Base-by-base conservation (phyloP, 1,139 yeast genomes). In the Pneumocystis wakefieldiae region DNA sequence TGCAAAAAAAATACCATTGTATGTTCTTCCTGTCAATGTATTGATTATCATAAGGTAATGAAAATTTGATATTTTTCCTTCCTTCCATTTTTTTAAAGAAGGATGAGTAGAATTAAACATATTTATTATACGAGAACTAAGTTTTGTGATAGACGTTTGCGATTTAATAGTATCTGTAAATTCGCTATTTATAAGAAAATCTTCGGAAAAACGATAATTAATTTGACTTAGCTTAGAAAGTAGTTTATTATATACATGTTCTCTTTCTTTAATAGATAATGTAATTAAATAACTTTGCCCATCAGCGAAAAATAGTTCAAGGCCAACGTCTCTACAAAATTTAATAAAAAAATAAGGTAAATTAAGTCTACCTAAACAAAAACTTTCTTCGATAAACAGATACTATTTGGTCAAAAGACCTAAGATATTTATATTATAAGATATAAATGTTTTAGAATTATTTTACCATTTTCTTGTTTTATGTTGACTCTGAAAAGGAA, bases 1-100 rank as follows among this genome's bases (percentile, higher is more conserved):
- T 48, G 10, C 28, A 48, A 24, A 48, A 48, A 42, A 48, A 24
- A 48, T 48, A 48, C 55, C 55, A 72, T 88, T 88, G 72, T 84
- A 87, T 0, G 96, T 87, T 68, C 96, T 76, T 0, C 96, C 96
- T 0, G 96, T 94, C 63, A 88, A 73, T 0, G 94, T 87, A 70
- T 88, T 88, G 35, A 88, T 76, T 28, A 86, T 79, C 83, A 87
- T 85, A 68, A 88, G 75, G 69, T 88, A 88, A 70, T 84, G 85
- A 68, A 88, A 88, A 71, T 88, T 88, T 0, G 95, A 86, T 71
- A 88, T 80, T 67, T 84, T 84, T 0, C 95, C 95, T 64, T 74
- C 76, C 67, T 77, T 80, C 96, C 96, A 88, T 68, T 82, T 81
- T 67, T 77, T 79, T 0, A 95, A 85, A 0, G 86, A 83, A 1